Evolutionary conservation across 192 early-diverging fungal species (phyloP).

Genomic region (Coemansia sp.): DNA sequence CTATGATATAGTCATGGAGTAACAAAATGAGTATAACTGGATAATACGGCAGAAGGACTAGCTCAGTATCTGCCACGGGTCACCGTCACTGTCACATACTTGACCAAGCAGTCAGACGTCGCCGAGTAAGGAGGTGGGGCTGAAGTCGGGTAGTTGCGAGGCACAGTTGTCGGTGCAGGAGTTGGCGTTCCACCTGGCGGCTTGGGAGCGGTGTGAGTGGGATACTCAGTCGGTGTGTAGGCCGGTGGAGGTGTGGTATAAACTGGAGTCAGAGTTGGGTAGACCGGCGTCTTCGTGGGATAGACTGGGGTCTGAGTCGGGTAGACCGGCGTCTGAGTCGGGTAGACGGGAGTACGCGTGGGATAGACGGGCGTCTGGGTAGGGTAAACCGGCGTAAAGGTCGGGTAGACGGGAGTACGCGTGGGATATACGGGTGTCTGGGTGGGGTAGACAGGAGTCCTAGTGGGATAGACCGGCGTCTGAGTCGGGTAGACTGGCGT

Average conservation of each 20-base stretch:
- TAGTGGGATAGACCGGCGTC: not conserved
- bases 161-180: not conserved
- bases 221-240: not conserved
- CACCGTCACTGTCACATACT: not conserved
- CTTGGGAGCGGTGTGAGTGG: not conserved
- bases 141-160: not conserved
- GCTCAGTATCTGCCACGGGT: not conserved
- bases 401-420: not conserved
- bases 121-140: conserved; percentile 3
- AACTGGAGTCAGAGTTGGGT: not conserved
- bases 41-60: not conserved
- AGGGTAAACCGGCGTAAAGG: not conserved
- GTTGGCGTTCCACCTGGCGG: not conserved
- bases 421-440: not conserved
- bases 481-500: not conserved
- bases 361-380: not conserved
- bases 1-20: not conserved
- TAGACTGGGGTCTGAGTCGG: not conserved
- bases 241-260: not conserved
- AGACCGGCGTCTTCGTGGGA: not conserved
- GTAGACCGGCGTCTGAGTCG: not conserved
- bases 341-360: not conserved
- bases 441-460: not conserved
- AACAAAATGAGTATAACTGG: not conserved
- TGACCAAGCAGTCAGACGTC: not conserved